These are phyloP conservation scores for Annulohypoxylon truncatum DNA, from an alignment of 2,329 filamentous ascomycete species.

Conservation along the genomic window DNA sequence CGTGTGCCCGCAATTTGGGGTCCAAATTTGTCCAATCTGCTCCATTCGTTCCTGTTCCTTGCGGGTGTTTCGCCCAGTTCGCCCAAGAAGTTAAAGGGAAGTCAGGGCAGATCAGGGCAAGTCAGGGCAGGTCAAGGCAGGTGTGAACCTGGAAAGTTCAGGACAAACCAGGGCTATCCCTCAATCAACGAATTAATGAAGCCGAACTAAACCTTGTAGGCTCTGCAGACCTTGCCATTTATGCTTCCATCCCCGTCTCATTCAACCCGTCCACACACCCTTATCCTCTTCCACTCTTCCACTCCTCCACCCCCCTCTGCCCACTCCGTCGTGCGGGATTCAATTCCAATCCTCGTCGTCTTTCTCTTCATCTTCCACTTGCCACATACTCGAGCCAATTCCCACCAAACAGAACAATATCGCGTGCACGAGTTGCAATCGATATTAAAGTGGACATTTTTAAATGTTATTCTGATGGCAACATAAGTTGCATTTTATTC, in stretches of 20 bases:
- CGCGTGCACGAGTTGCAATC: conserved; percentile 33
- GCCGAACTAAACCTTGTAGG: conserved; percentile 29
- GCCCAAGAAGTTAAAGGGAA: conserved; percentile 8
- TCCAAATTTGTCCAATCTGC: conserved; percentile 9
- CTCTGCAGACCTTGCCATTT: conserved; percentile 19
- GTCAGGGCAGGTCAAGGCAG: not conserved
- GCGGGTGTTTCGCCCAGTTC: conserved; percentile 37
- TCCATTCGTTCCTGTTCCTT: conserved; percentile 18
- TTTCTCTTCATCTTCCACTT: conserved; percentile 20
- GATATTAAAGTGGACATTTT: conserved; percentile 40
- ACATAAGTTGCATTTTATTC: conserved; percentile 45
- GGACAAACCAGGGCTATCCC: conserved; percentile 25
- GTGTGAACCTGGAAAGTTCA: not conserved
- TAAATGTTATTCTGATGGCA: conserved; percentile 46
- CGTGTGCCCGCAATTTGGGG: conserved; percentile 15
- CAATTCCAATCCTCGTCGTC: conserved; percentile 26
- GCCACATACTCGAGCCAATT: conserved; percentile 10
- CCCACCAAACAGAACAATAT: conserved; percentile 21
- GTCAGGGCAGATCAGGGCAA: not conserved
- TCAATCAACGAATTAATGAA: conserved; percentile 40
- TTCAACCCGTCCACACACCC: conserved; percentile 4
- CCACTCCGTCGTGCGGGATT: conserved; percentile 21
- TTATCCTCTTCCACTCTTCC: conserved; percentile 10
- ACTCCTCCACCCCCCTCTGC: conserved; percentile 19
- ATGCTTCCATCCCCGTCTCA: conserved; percentile 3